A percentile compares a stretch with the other conserved stretches of the same genome.
phyloP scores from a whole-genome alignment of 139 green algal species.

The Coelastrella sp. region DNA sequence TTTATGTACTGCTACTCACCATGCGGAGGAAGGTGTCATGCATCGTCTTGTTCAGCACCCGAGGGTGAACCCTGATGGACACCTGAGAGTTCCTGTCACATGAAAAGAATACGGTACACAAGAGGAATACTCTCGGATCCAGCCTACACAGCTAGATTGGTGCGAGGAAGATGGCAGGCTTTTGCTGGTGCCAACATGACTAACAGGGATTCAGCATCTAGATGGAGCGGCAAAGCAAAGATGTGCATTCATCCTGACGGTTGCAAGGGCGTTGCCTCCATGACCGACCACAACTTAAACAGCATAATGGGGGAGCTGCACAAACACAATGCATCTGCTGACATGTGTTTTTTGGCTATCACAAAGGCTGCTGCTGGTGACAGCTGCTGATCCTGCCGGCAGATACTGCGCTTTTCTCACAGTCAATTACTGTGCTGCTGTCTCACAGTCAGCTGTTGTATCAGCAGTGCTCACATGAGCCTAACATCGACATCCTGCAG shows the following conservation, averaged over 20 bases:
- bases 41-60: constrained; percentile 22
- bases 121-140: neutral
- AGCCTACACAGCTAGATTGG: neutral
- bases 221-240: too few relatives aligned
- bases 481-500: constrained; percentile 35
- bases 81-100: constrained; percentile 39
- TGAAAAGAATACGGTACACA: neutral
- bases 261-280: too few relatives aligned
- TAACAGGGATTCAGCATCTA: too few relatives aligned
- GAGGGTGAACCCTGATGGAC: neutral
- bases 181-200: neutral
- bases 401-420: neutral
- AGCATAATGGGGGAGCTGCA: too few relatives aligned
- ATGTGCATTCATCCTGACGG: too few relatives aligned
- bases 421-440: neutral
- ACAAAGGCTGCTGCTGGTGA: too few relatives aligned
- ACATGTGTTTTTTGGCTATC: too few relatives aligned
- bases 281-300: too few relatives aligned
- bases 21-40: constrained; percentile 43
- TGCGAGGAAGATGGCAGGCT: neutral
- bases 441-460: neutral
- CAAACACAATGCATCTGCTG: too few relatives aligned
- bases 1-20: neutral
- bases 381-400: neutral
- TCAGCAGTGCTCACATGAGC: constrained; percentile 25